Base-by-base conservation (phyloP, 805 yeast genomes). In the Monosporozyma aerobia region DNA sequence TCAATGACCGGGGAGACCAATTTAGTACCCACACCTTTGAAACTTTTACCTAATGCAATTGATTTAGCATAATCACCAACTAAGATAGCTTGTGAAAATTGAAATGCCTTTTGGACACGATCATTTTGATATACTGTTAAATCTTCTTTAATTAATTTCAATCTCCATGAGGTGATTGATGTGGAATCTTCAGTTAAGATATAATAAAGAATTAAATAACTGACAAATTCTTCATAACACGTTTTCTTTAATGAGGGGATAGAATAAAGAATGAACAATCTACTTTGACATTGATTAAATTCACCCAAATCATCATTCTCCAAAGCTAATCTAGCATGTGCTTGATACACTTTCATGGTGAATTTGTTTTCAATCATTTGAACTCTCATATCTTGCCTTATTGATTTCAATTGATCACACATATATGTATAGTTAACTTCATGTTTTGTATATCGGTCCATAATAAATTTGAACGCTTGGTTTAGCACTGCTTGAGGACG, bases 211-310 rank as follows among this genome's bases (percentile, higher is more conserved):
- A 89, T 74, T 51, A 89, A 74, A 67, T 87, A 90, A 47, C 87
- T 76, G 41, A 81, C 68, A 61, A 87, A 88, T 63, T 90, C 97
- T 47, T 75, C 71, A 52, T 73, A 72, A 13, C 72, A 65, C 3
- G 64, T 58, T 29, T 59, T 62, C 33, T 58, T 59, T n/a, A 70
- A 63, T 8, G 69, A 67, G 5, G 72, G 71, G 25, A 61, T 59
- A 29, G 73, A 77, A 63, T 85, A 90, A 25, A 90, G 71, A 46
- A 77, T 73, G 56, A 79, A 79, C 49, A 94, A 70, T 60, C 89
- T 88, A 14, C 95, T 81, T 67, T 87, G 95, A 65, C 98, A 94
- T 67, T 92, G 97, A 70, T 94, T 94, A 67, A 87, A 90, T 67
- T 94, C 98, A 9, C 97, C 97, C 56, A 92, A 70, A 67, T 92